A percentile compares a stretch with the other conserved stretches of the same genome.
Evolutionary conservation across 2,329 filamentous ascomycete genomes (phyloP).

Genomic region (Pyricularia grisea): DNA sequence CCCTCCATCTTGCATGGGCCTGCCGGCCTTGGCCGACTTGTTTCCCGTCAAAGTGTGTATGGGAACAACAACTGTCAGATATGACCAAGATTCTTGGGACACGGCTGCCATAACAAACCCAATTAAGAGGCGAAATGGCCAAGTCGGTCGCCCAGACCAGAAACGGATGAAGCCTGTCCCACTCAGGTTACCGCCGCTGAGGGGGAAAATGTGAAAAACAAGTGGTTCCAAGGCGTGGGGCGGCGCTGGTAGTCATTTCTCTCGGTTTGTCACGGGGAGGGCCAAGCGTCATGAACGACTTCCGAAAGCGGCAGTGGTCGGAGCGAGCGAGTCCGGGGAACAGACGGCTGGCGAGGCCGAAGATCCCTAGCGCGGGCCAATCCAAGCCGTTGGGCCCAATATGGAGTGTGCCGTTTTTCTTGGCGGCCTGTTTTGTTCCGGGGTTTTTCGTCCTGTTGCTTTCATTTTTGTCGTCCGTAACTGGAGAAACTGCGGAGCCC

Average conservation of each 20-base stretch:
- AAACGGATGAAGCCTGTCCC: not conserved
- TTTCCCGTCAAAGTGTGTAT: not conserved
- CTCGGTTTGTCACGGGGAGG: not conserved
- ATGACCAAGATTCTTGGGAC: not conserved
- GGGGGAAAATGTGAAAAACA: no score
- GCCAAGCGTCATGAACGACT: not conserved
- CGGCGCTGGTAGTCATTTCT: not conserved
- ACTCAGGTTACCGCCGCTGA: not conserved
- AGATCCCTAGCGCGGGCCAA: not conserved
- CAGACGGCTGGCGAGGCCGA: constrained; percentile 1
- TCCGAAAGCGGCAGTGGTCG: not conserved
- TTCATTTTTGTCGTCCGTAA: not conserved
- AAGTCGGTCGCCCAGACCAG: not conserved
- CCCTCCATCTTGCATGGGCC: not conserved
- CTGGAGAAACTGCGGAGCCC: not conserved
- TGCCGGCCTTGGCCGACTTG: not conserved
- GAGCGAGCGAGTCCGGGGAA: not conserved
- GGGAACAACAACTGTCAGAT: not conserved
- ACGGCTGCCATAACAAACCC: not conserved
- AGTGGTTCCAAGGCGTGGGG: not conserved
- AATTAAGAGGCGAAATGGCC: not conserved
- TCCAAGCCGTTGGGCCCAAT: not conserved
- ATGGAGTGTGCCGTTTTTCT: not conserved
- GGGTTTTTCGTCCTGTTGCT: not conserved
- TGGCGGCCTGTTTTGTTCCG: not conserved